Evolutionary conservation across 345 rosid genomes (phyloP).

Genomic region (Citrus mangshanensis): DNA sequence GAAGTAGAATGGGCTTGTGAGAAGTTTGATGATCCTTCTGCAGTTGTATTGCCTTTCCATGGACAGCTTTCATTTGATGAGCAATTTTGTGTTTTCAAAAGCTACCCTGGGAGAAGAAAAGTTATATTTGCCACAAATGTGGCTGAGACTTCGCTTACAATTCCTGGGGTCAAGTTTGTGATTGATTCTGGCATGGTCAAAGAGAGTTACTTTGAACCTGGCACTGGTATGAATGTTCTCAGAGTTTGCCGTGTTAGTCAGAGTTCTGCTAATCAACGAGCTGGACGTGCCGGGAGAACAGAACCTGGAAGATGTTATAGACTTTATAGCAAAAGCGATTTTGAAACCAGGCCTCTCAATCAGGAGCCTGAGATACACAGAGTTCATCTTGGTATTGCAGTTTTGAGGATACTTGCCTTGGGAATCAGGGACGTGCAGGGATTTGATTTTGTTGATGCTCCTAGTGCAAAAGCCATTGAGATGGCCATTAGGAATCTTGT

Average conservation of each 20-base stretch:
- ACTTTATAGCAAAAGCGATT: slow-evolving; percentile 55
- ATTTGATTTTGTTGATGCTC: slow-evolving; percentile 92
- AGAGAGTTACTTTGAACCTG: slow-evolving; percentile 72
- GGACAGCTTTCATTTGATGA: slow-evolving; percentile 80
- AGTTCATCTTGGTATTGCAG: slow-evolving; percentile 91
- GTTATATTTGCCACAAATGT: slow-evolving; percentile 87
- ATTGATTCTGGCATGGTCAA: slow-evolving; percentile 87
- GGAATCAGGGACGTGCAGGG: slow-evolving; percentile 52
- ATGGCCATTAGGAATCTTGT: slow-evolving; percentile 71
- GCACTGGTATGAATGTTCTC: slow-evolving; percentile 82
- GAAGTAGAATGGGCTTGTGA: slow-evolving; percentile 97
- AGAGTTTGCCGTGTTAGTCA: slow-evolving; percentile 65
- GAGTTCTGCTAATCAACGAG: slow-evolving; percentile 87
- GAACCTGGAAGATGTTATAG: slow-evolving; percentile 87
- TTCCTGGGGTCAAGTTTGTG: slow-evolving; percentile 88
- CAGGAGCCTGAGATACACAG: slow-evolving; percentile 88
- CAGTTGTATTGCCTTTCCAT: slow-evolving; percentile 71
- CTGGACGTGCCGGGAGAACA: slow-evolving; percentile 98
- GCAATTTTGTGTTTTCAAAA: slow-evolving; percentile 61
- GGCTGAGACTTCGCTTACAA: slow-evolving; percentile 96
- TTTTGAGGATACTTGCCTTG: slow-evolving; percentile 76
- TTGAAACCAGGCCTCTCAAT: slow-evolving; percentile 52
- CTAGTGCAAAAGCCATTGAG: slow-evolving; percentile 59
- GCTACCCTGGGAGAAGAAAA: slow-evolving; percentile 65
- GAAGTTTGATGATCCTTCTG: slow-evolving; percentile 52